Base-by-base conservation (phyloP, 345 rosid genomes). In the Eucalyptus tenuipes region DNA sequence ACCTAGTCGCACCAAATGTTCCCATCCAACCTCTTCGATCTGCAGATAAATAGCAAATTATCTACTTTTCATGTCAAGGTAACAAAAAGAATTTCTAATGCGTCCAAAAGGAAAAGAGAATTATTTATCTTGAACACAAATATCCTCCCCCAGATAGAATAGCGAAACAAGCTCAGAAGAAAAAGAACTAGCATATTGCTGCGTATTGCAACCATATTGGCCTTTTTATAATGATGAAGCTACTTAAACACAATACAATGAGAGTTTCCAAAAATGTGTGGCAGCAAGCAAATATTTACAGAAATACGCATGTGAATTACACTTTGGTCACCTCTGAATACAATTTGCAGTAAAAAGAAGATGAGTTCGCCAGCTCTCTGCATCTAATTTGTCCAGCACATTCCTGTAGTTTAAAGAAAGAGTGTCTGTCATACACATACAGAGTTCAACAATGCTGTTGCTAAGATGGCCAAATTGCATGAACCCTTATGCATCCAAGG, bases 21-120 rank as follows among this genome's bases (percentile, higher is more conserved):
- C 97, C 98, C 98, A 96, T 89, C 99, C 99, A 90, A 96, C 88
- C 89, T 97, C 98, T 89, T 96, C 99, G 85, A 96, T 94, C 98
- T 97, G 94, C 75, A 88, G 8, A 85, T 18, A 18, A 86, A 90
- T 88, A 45, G 37, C 12, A 25, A 81, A 25, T 85, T 31, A 22
- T 44, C 24, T 10, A 68, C n/a, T 37, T 31, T 68, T 82, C 79
- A 89, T 40, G 45, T 10, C 49, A 55, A 59, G 37, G 64, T 81
- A 59, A 55, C 75, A 53, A 17, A 31, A 29, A 66, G 84, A 15
- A 49, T 24, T 6, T 37, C 18, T 71, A 9, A 71, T 37, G 82
- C 82, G 27, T 71, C 82, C 82, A 71, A 40, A 6, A 37, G 45
- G 82, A 71, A 64, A 71, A 71, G 27, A 71, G 27, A 37, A 71